Conservation (phyloP, 345 rosid species). For the Ceriops tagal region DNA sequence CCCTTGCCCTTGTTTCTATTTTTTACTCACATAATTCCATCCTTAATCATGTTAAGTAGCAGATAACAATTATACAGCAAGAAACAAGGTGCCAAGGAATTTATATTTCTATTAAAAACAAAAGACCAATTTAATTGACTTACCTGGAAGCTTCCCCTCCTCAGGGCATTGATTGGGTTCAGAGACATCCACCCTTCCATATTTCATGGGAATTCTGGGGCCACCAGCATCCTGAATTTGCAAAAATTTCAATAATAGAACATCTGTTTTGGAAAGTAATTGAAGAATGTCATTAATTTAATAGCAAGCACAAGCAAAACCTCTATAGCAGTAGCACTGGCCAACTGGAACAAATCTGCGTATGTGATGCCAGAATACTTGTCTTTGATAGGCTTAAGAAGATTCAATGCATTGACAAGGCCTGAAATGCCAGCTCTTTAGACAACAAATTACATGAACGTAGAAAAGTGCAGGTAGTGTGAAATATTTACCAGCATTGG, state of each 20-base stretch:
- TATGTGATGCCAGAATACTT: slow-evolving; percentile 71
- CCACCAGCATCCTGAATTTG: slow-evolving; percentile 86
- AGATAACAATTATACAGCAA: background rate
- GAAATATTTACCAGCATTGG: slow-evolving; percentile 75
- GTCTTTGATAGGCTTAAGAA: slow-evolving; percentile 74
- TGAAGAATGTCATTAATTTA: background rate
- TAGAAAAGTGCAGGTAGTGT: background rate
- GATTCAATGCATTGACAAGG: slow-evolving; percentile 76
- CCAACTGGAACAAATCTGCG: slow-evolving; percentile 95
- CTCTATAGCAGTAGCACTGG: slow-evolving; percentile 92
- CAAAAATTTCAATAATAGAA: slow-evolving; percentile 17
- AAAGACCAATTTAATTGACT: slow-evolving; percentile 20
- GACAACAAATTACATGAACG: background rate
- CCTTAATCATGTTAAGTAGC: background rate
- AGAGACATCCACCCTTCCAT: slow-evolving; percentile 82
- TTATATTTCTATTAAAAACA: background rate
- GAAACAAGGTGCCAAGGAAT: background rate
- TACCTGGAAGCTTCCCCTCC: slow-evolving; percentile 99
- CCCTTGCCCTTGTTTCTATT: background rate
- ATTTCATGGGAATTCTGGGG: slow-evolving; percentile 85
- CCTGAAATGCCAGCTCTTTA: slow-evolving; percentile 45
- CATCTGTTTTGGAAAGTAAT: slow-evolving; percentile 2
- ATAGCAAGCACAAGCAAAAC: slow-evolving; percentile 34
- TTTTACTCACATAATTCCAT: background rate
- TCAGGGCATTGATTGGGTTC: slow-evolving; percentile 83